Conservation (phyloP, 1,284 basidiomycete species). For the Boletus sp. region DNA sequence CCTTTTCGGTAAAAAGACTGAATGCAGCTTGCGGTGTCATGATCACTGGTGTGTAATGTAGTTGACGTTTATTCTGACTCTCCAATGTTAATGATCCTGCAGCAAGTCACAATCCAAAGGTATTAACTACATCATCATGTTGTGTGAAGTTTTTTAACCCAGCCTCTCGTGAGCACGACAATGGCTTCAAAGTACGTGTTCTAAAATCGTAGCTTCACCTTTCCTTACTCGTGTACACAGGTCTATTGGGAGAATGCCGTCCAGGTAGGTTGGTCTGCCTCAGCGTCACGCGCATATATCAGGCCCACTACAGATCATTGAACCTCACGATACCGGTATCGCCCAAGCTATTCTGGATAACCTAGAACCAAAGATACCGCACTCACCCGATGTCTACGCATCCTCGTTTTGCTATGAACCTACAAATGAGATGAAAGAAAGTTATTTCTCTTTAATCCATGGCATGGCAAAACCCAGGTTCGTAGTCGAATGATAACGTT, state of each 20-base stretch:
- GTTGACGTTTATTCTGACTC: not conserved
- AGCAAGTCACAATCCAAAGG: conserved; percentile 87
- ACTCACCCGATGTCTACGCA: conserved; percentile 32
- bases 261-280: conserved; percentile 45
- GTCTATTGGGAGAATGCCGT: conserved; percentile 86
- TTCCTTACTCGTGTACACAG: conserved; percentile 34
- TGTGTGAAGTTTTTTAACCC: conserved; percentile 5
- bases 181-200: conserved; percentile 71
- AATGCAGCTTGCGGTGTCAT: conserved; percentile 78
- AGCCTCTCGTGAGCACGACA: conserved; percentile 56
- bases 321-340: conserved; percentile 76
- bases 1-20: conserved; percentile 66
- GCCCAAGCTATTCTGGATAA: conserved; percentile 60
- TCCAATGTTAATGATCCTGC: conserved; percentile 1
- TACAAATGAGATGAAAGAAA: conserved; percentile 54
- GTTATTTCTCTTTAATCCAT: conserved; percentile 53
- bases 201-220: not conserved
- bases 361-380: conserved; percentile 53
- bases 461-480: conserved; percentile 44
- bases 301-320: conserved; percentile 59
- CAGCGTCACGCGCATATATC: not conserved
- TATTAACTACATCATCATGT: conserved; percentile 24
- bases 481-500: conserved; percentile 8
- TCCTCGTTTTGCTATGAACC: conserved; percentile 47
- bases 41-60: conserved; percentile 63